A percentile compares a stretch with the other conserved stretches of the same genome.
Conservation (phyloP, 2,329 filamentous ascomycete genomes). For the Sporothrix luriei region DNA sequence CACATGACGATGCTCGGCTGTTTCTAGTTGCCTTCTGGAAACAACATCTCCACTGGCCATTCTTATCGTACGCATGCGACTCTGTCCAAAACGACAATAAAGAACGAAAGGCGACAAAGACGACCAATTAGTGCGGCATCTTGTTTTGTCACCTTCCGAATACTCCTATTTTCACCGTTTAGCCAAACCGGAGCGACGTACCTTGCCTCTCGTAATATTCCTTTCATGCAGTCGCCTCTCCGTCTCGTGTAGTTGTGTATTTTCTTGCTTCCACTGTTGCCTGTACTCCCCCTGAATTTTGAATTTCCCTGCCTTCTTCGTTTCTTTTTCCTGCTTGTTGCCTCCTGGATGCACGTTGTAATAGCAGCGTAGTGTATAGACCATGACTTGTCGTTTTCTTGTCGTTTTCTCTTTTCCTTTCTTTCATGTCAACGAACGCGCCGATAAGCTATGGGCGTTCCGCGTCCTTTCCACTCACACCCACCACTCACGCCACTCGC, state of each 20-base stretch:
- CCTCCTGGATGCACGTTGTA: too few species aligned
- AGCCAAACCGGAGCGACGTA: neutral
- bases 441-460: slow-evolving; percentile 15
- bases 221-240: slow-evolving; percentile 13
- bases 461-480: neutral
- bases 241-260: neutral
- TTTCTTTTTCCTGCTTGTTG: neutral
- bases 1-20: neutral
- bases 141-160: neutral
- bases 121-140: neutral
- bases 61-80: slow-evolving; percentile 2
- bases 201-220: slow-evolving; percentile 10
- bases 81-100: neutral
- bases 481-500: neutral
- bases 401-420: slow-evolving; percentile 13
- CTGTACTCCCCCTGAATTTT: neutral
- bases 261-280: neutral
- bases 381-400: neutral
- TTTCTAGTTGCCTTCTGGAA: slow-evolving; percentile 7
- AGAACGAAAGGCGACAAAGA: too few species aligned
- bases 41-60: neutral
- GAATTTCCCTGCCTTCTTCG: neutral
- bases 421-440: slow-evolving; percentile 21
- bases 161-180: neutral
- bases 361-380: neutral